Evolutionary conservation across 805 yeast species (phyloP).

Genomic region (Sugiyamaella floridensis): DNA sequence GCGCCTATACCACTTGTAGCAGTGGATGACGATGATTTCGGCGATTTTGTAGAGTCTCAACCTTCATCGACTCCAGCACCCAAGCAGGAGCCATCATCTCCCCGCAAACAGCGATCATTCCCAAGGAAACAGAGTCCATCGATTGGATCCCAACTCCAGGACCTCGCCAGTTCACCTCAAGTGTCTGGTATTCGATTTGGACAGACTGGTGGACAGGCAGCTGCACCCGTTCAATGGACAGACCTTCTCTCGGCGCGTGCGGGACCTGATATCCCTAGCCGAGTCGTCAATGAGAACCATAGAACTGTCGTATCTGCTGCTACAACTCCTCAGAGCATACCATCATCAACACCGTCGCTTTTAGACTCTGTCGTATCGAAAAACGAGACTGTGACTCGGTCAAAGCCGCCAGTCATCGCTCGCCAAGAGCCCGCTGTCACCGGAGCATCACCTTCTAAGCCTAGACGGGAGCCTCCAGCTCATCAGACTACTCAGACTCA

Average conservation of each 20-base stretch:
- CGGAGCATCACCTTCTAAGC: too few species aligned
- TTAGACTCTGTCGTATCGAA: too few species aligned
- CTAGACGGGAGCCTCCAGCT: too few species aligned
- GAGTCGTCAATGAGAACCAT: background rate
- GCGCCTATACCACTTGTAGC: background rate
- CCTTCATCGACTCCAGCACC: background rate
- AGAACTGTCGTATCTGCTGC: too few species aligned
- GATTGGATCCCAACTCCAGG: background rate
- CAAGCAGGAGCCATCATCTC: background rate
- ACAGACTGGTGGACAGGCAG: conserved; percentile 17
- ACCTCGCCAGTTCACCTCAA: background rate
- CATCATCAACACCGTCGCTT: too few species aligned
- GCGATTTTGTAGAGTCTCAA: conserved; percentile 46
- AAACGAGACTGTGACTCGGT: too few species aligned
- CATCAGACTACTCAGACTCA: too few species aligned
- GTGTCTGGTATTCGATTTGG: conserved; percentile 5
- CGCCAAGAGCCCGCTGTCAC: too few species aligned
- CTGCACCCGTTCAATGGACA: conserved; percentile 16
- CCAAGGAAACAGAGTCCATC: background rate
- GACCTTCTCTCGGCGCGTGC: conserved; percentile 13
- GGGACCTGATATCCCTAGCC: conserved; percentile 6
- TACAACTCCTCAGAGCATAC: too few species aligned
- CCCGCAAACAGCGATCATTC: background rate
- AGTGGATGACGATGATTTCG: conserved; percentile 35
- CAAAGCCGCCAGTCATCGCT: too few species aligned